phyloP scores from a whole-genome alignment of 257 asterid species.

The Cynanchum wilfordii region DNA sequence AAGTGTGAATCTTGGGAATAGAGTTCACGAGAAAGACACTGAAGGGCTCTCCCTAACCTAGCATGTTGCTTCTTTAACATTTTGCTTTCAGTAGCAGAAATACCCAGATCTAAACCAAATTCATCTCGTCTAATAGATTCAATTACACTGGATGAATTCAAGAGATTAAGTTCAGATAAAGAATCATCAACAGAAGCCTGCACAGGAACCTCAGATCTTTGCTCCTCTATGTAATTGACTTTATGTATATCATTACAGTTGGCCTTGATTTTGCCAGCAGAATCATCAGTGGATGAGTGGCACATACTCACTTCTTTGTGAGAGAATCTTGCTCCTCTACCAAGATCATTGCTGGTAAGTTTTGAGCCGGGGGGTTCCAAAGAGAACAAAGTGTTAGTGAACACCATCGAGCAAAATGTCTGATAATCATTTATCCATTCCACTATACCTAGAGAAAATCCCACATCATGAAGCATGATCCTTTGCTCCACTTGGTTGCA shows the following conservation, averaged over 20 bases:
- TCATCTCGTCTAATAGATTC: conserved; percentile 77
- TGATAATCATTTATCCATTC: conserved; percentile 84
- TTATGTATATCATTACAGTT: neutral
- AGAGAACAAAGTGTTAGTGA: conserved; percentile 26
- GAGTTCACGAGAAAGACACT: conserved; percentile 91
- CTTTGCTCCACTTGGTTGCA: conserved; percentile 62
- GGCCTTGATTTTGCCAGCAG: conserved; percentile 22
- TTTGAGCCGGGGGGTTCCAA: conserved; percentile 39
- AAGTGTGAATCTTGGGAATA: conserved; percentile 98
- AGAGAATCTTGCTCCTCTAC: conserved; percentile 23
- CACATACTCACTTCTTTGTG: conserved; percentile 18
- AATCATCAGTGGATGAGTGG: conserved; percentile 23
- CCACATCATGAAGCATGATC: conserved; percentile 86
- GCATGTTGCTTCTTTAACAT: conserved; percentile 96
- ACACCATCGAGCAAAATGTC: conserved; percentile 34
- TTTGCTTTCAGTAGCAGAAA: conserved; percentile 55
- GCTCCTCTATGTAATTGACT: neutral
- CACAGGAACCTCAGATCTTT: conserved; percentile 22
- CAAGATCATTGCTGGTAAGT: conserved; percentile 22
- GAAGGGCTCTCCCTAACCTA: conserved; percentile 96
- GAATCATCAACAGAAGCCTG: conserved; percentile 22
- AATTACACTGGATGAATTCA: conserved; percentile 48
- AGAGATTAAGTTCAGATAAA: conserved; percentile 21
- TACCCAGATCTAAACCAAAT: conserved; percentile 66
- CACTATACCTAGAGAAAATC: conserved; percentile 70